These are phyloP conservation scores for Thoreauomyces humboldtii DNA, from an alignment of 192 early-diverging fungal genomes.

Conservation along the genomic window DNA sequence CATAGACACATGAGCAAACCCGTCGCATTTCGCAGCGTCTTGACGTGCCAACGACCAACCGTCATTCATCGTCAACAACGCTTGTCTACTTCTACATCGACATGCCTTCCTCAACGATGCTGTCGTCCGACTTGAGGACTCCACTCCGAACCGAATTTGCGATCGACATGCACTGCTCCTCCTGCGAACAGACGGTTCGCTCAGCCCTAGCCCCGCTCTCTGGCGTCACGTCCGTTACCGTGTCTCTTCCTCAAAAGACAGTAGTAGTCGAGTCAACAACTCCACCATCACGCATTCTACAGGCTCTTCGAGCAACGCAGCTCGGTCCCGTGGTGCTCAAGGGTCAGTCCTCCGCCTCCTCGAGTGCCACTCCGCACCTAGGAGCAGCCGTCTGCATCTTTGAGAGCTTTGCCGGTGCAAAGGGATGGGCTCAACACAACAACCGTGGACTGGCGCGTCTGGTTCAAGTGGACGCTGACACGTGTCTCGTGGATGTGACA, in stretches of 20 bases:
- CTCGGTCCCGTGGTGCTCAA: conserved; percentile 74
- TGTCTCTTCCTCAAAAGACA: conserved; percentile 66
- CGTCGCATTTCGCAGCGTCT: no score
- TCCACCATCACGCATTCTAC: conserved; percentile 63
- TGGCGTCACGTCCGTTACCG: conserved; percentile 64
- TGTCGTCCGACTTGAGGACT: no score
- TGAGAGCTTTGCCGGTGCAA: conserved; percentile 48
- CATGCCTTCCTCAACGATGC: no score
- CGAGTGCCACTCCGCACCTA: conserved; percentile 58
- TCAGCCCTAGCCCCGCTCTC: conserved; percentile 46
- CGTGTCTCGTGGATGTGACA: conserved; percentile 79
- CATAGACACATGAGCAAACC: no score
- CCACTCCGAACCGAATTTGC: conserved; percentile 62
- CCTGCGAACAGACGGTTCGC: conserved; percentile 68
- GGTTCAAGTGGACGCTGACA: conserved; percentile 68
- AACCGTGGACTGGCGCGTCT: conserved; percentile 74
- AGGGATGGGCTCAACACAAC: conserved; percentile 40
- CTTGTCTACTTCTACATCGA: no score
- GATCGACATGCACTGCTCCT: conserved; percentile 82
- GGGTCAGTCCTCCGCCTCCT: conserved; percentile 54
- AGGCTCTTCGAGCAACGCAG: conserved; percentile 67
- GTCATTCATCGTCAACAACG: no score
- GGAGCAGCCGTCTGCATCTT: conserved; percentile 92
- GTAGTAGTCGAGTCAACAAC: conserved; percentile 74
- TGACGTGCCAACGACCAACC: no score